These are phyloP conservation scores for Chalaropsis thielavioides DNA, from an alignment of 2,329 filamentous ascomycete genomes.

Conservation along the genomic window DNA sequence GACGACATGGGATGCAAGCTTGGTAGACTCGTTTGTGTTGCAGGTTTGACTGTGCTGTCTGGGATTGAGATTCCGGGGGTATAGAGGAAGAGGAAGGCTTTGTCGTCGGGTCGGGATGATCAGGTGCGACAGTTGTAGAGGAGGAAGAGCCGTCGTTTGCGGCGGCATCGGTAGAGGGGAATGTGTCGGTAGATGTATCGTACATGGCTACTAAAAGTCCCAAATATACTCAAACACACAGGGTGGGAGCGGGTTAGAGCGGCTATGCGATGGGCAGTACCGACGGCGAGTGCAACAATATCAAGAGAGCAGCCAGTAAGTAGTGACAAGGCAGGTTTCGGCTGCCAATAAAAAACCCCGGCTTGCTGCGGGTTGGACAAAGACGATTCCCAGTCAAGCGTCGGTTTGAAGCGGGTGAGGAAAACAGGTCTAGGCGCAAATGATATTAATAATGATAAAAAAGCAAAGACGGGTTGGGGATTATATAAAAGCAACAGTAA, in stretches of 20 bases:
- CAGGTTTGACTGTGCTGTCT: neutral
- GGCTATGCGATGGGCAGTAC: neutral
- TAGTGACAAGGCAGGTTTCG: neutral
- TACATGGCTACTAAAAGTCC: slow-evolving; percentile 4
- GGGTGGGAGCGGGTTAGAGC: neutral
- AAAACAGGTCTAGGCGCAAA: slow-evolving; percentile 14
- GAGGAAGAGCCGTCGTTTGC: slow-evolving; percentile 13
- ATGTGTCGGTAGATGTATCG: neutral
- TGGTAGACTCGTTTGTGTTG: slow-evolving; percentile 50
- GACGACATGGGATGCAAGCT: slow-evolving; percentile 47
- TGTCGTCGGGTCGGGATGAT: neutral
- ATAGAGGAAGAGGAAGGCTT: neutral
- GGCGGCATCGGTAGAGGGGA: slow-evolving; percentile 14
- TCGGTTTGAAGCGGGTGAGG: slow-evolving; percentile 19
- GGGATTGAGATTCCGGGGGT: slow-evolving; percentile 8
- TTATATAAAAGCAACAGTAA: slow-evolving; percentile 3
- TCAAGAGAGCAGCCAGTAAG: neutral
- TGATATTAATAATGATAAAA: neutral
- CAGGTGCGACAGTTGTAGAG: neutral
- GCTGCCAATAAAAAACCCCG: neutral
- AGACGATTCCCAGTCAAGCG: neutral
- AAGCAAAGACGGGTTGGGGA: neutral
- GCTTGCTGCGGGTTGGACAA: neutral
- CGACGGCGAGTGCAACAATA: neutral
- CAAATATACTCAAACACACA: neutral